Base-by-base conservation (phyloP, 345 rosid species). In the Toxicodendron radicans region DNA sequence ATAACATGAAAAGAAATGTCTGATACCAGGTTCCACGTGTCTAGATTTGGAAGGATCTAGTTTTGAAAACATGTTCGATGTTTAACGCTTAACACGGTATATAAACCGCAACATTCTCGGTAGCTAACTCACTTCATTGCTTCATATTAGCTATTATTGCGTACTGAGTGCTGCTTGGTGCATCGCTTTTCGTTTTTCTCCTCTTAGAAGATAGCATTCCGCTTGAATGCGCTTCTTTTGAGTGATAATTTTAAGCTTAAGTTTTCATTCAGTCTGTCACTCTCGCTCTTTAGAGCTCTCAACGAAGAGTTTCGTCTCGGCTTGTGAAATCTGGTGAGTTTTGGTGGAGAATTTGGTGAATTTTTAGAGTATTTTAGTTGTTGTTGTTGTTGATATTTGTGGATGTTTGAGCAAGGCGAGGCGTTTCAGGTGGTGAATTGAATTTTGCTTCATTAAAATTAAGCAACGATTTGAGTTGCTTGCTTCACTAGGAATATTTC, bases 141-240 rank as follows among this genome's bases (percentile, higher is more conserved):
- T 10, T 18, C 30, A n/a, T 2, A 10, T 45, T 59, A 0, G 4
- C 16, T 49, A 9, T 41, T 13, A 5, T 14, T 17, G 43, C 10
- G 7, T 6, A 1, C 7, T 10, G 24, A 43, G 61, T 48, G 6
- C 9, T n/a, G 46, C 27, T 2, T 27, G 0, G 46, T 33, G 24
- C 43, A 20, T 32, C 7, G 17, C 45, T 8, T 43, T 33, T n/a
- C 12, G 18, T 3, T 61, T 74, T 27, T 52, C 35, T 52, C 58
- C 58, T 65, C 53, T 0, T 8, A 16, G 79, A 48, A 79, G 80
- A 56, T 53, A 12, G 85, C 84, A 69, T 75, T 52, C 71, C 64
- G 41, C 52, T 0, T 66, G 64, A 75, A 27, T 82, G 82, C 83
- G 57, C 80, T 76, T 87, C 83, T 79, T 35, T 73, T 77, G 74